Evolutionary conservation across 495 filamentous ascomycete genomes (phyloP), one percentile per base, ranked within the genome.

Genomic region (Achaetomiella virescens): DNA sequence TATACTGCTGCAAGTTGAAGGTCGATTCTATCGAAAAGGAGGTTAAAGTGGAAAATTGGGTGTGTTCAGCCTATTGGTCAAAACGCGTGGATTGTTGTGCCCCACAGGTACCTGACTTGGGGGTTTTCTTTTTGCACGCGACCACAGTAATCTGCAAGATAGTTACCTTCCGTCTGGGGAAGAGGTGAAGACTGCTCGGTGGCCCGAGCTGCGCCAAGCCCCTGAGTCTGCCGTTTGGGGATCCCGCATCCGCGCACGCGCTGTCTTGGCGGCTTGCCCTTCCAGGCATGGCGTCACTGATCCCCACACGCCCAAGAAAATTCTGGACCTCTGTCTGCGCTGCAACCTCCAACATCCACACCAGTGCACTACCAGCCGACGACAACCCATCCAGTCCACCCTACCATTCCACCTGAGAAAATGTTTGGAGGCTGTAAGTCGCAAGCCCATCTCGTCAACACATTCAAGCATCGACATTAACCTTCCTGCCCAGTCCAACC

Each of bases 381-480:
- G 12, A 40, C 22, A 42, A 35, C 18, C 25, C 31, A 55, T 11
- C 41, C 6, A 49, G 27, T 20, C 40, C 20, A 47, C 43, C 7
- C 27, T 37, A 29, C 43, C 21, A 27, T 25, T 27, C n/a, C 45
- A 6, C 9, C 8, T 10, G 14, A 21, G 62, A 75, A 66, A 29
- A 77, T 77, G 74, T 77, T 77, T 46, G 73, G 73, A 47, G 72
- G 72, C 68, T 72, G 75, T 75, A 63, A 60, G 73, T 52, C 1
- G 2, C 22, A 1, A 14, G 14, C 5, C 20, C 14, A 20, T 29
- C 2, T 29, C 18, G 6, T 17, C 12, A n/a, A 12, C 6, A 25
- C 35, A 14, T 15, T 3, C 17, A 20, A 22, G 18, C 20, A 7
- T 6, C 33, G 42, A 48, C 53, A 4, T 14, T n/a, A 21, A 33